Percentiles rank a stretch among this genome's conserved stretches.
phyloP scores from a whole-genome alignment of 1,139 yeast species.

The Ashbya aceris region DNA sequence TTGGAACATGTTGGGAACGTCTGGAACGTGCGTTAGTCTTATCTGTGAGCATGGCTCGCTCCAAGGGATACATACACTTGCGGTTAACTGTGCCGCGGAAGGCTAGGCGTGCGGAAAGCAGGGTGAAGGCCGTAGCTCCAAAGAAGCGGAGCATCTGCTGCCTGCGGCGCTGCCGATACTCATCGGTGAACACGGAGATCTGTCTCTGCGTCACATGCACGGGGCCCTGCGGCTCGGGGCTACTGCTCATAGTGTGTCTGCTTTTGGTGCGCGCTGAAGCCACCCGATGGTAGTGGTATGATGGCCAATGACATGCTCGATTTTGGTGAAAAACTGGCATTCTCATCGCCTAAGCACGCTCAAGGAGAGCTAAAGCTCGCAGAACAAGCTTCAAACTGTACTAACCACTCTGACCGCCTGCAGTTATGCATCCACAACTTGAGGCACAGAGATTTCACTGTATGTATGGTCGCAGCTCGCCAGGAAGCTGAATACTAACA shows the following conservation, averaged over 20 bases:
- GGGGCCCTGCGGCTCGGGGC: no score
- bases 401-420: no score
- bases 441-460: conserved; percentile 35
- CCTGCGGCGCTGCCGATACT: conserved; percentile 47
- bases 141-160: conserved; percentile 65
- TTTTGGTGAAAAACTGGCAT: no score
- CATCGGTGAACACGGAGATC: conserved; percentile 15
- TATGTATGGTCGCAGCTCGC: conserved; percentile 16
- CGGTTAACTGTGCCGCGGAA: conserved; percentile 65
- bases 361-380: no score
- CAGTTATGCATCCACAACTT: conserved; percentile 34
- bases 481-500: conserved; percentile 4
- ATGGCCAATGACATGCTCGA: no score
- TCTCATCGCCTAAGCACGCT: no score
- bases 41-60: background rate
- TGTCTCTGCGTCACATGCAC: conserved; percentile 6
- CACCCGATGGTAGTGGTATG: no score
- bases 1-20: conserved; percentile 67
- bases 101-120: conserved; percentile 65
- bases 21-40: conserved; percentile 20
- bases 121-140: conserved; percentile 63
- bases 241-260: no score
- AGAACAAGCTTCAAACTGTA: no score
- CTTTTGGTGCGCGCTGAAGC: no score
- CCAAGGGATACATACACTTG: conserved; percentile 39